Percentiles rank a stretch among this genome's conserved stretches.
Evolutionary conservation across 2,329 filamentous ascomycete genomes (phyloP).

Genomic region (Sporothrix sp.): DNA sequence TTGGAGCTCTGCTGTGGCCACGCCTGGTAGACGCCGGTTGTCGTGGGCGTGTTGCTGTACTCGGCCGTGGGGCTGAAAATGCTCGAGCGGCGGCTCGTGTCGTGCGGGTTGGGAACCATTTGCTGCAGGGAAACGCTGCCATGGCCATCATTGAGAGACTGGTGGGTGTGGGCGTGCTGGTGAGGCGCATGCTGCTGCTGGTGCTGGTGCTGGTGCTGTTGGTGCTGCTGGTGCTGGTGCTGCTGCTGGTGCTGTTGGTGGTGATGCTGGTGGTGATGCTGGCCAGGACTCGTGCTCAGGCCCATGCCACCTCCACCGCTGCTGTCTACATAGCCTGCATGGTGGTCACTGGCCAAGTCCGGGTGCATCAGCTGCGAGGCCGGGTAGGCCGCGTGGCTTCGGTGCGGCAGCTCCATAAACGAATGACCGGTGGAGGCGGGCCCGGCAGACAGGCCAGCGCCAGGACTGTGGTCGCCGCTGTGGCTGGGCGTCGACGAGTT

Average conservation of each 20-base stretch:
- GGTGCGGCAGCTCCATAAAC: constrained; percentile 37
- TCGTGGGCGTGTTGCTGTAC: constrained; percentile 31
- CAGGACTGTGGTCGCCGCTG: constrained; percentile 29
- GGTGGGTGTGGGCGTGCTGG: not conserved
- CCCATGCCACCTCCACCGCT: constrained; percentile 26
- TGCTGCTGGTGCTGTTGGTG: too few species aligned
- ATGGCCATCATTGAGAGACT: constrained; percentile 23
- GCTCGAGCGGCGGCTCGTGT: constrained; percentile 36
- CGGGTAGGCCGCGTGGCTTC: constrained; percentile 29
- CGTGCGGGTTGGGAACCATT: constrained; percentile 36
- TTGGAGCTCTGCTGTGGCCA: constrained; percentile 36
- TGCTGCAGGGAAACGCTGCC: constrained; percentile 34
- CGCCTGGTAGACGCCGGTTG: constrained; percentile 31
- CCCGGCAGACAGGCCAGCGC: constrained; percentile 2
- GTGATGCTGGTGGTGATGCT: constrained; percentile 2
- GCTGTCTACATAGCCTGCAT: constrained; percentile 30
- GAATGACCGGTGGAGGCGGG: not conserved
- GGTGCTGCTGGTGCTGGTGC: too few species aligned
- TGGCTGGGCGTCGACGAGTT: constrained; percentile 17
- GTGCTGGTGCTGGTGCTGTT: not conserved
- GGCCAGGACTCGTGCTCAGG: constrained; percentile 23
- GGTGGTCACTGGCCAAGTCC: constrained; percentile 33
- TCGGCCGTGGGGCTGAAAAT: constrained; percentile 35
- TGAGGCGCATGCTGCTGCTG: not conserved
- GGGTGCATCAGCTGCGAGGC: constrained; percentile 32